These are phyloP conservation scores for Gomphus sp. DNA, from an alignment of 1,284 basidiomycete species.

Conservation along the genomic window DNA sequence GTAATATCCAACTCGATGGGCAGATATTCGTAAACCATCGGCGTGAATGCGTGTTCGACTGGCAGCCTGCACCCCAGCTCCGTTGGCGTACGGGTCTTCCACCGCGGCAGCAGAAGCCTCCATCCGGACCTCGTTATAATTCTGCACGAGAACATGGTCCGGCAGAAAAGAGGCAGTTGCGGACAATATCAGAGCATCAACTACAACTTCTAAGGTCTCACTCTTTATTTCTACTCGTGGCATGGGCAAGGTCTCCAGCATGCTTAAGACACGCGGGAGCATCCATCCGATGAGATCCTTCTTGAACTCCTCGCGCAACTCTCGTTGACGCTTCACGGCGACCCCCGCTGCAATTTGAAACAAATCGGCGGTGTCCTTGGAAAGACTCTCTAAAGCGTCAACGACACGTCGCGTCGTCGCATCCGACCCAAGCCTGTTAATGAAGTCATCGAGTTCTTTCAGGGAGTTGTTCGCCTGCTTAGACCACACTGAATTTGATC, in stretches of 20 bases:
- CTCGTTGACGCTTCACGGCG: slow-evolving; percentile 8
- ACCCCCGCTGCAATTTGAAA: slow-evolving; percentile 14
- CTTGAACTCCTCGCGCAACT: slow-evolving; percentile 20
- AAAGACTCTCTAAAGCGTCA: slow-evolving; percentile 22
- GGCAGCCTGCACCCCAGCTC: slow-evolving; percentile 19
- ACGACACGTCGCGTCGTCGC: slow-evolving; percentile 27
- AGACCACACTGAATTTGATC: slow-evolving; percentile 19
- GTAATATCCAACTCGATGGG: slow-evolving; percentile 36
- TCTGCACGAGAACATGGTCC: slow-evolving; percentile 32
- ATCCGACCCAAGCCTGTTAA: slow-evolving; percentile 26
- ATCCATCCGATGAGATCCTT: slow-evolving; percentile 31
- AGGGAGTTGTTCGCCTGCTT: slow-evolving; percentile 22
- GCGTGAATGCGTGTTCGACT: slow-evolving; percentile 29
- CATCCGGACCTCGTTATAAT: slow-evolving; percentile 33
- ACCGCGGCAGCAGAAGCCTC: slow-evolving; percentile 14
- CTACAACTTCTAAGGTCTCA: slow-evolving; percentile 24
- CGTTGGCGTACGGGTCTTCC: neutral
- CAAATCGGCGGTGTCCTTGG: slow-evolving; percentile 13
- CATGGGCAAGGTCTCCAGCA: slow-evolving; percentile 30
- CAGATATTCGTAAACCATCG: slow-evolving; percentile 33
- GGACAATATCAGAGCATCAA: slow-evolving; percentile 29
- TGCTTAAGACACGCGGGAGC: slow-evolving; percentile 28
- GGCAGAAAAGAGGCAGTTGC: slow-evolving; percentile 27
- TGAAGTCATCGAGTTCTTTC: slow-evolving; percentile 24
- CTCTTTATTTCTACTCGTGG: slow-evolving; percentile 35